Evolutionary conservation across 2,329 filamentous ascomycete genomes (phyloP), one percentile per base, ranked within the genome.

Genomic region (Fusarium secorum): DNA sequence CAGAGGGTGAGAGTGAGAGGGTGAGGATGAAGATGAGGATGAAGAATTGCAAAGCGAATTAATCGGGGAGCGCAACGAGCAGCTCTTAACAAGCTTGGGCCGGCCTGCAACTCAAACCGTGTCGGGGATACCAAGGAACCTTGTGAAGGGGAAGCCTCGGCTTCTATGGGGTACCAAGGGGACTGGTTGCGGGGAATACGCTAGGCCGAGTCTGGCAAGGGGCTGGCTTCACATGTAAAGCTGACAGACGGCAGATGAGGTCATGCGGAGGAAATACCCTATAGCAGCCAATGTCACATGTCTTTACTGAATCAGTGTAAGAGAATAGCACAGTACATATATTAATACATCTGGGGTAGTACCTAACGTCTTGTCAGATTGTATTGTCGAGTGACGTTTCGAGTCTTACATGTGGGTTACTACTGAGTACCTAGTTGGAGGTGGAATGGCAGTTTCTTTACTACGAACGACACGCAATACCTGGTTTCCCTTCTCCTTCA

Each of bases 101-200:
- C 66, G 74, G 74, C 72, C 68, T 60, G 61, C 56, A 63, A 60
- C 57, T 68, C 60, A 38, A 66, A 58, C 61, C 48, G 33, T 60
- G 59, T 54, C 60, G 60, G 58, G 60, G 61, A 63, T 41, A 60
- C 44, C 59, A 59, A 41, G 62, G 62, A 45, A 45, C 64, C 74
- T 69, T 66, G 66, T 68, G 68, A 72, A 75, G 73, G 74, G 73
- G 68, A 71, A 75, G 74, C 76, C 75, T 75, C 74, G 76, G 76
- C 76, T 77, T 74, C 70, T 60, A 71, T 73, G 74, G 68, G 71
- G 69, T 73, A 76, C 76, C 75, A 75, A 78, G 77, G 76, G 75
- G 75, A 68, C 62, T 64, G 64, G 73, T 58, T 70, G 66, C 65
- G 74, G 68, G 60, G 64, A 68, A 59, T 64, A 54, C 71, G 68